Evolutionary conservation across 176 grass and related monocot species (phyloP).

Genomic region (Phyllostachys edulis): DNA sequence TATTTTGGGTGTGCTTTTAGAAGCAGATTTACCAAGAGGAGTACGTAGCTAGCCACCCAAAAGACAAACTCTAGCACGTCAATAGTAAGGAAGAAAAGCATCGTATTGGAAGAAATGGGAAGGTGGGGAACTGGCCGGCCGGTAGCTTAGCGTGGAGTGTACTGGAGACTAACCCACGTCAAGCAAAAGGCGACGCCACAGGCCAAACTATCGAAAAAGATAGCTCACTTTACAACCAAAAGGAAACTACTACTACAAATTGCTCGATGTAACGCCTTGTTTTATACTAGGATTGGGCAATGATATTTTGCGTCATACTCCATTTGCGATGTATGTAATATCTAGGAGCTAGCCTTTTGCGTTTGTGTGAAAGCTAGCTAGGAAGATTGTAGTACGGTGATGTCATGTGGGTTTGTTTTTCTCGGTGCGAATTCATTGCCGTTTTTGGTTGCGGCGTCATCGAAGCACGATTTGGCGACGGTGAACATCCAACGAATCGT

Average conservation of each 20-base stretch:
- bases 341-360: background rate
- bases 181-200: background rate
- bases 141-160: constrained; percentile 45
- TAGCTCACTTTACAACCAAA: constrained; percentile 14
- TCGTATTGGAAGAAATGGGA: background rate
- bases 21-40: background rate
- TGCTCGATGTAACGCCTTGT: background rate
- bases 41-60: background rate
- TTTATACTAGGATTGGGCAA: background rate
- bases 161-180: constrained; percentile 23
- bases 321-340: background rate
- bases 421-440: background rate
- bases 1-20: background rate
- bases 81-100: background rate
- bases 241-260: background rate
- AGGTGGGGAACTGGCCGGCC: background rate
- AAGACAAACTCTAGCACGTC: background rate
- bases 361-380: background rate
- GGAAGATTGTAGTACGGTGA: background rate
- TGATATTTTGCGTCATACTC: background rate
- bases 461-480: background rate
- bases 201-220: constrained; percentile 21
- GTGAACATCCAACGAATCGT: constrained; percentile 29
- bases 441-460: constrained; percentile 12
- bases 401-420: background rate